These are phyloP conservation scores for Cladorrhinum samala DNA, from an alignment of 495 filamentous ascomycete species.

Conservation along the genomic window DNA sequence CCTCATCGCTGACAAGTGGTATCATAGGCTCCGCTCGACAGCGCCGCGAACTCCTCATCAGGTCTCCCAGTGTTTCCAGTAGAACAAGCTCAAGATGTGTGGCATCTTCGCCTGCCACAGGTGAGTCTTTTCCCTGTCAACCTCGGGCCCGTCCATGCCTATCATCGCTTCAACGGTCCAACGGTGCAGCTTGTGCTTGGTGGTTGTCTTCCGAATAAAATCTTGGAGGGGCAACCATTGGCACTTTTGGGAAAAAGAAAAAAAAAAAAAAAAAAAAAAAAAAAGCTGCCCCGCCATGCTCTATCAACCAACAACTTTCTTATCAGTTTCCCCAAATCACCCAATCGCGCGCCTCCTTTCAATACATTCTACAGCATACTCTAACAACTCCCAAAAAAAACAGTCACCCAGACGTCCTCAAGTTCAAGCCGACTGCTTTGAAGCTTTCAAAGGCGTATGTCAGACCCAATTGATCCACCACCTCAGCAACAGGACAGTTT, in stretches of 20 bases:
- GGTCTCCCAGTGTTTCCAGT: slow-evolving; percentile 3
- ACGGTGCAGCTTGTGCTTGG: neutral
- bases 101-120: slow-evolving; percentile 95
- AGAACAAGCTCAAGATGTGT: slow-evolving; percentile 43
- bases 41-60: slow-evolving; percentile 13
- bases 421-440: slow-evolving; percentile 95
- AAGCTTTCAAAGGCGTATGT: slow-evolving; percentile 92
- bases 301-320: slow-evolving; percentile 15
- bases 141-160: neutral
- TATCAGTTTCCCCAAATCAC: too few species aligned
- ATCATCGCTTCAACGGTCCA: neutral
- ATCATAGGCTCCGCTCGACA: slow-evolving; percentile 22
- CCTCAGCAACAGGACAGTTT: slow-evolving; percentile 17
- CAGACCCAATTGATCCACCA: slow-evolving; percentile 8
- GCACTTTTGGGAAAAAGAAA: too few species aligned
- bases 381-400: slow-evolving; percentile 21
- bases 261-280: too few species aligned
- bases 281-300: neutral
- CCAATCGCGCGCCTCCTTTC: too few species aligned
- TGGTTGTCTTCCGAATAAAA: neutral
- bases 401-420: slow-evolving; percentile 90
- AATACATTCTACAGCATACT: too few species aligned
- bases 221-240: too few species aligned
- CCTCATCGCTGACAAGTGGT: slow-evolving; percentile 17
- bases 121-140: slow-evolving; percentile 45